Evolutionary conservation across 2,329 filamentous ascomycete genomes (phyloP), one percentile per base, ranked within the genome.

Genomic region (Macrophomina tecta): DNA sequence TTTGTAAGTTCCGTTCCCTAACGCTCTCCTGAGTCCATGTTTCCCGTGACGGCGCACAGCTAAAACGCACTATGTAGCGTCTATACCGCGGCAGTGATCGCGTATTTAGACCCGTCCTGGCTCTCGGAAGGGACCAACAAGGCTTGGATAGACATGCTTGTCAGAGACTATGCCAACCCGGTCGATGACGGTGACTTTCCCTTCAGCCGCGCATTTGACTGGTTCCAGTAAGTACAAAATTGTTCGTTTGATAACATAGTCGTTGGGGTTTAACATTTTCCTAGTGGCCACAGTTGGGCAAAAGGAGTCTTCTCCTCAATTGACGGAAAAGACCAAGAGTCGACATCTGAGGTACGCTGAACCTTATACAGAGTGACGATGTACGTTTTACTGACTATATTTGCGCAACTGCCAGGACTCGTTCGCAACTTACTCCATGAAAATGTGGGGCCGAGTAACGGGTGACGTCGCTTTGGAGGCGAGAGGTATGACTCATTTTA

Each of bases 261-360:
- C 23, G 2, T 23, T 23, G 23, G 23, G 23, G 23, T 23, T 23
- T 23, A 23, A 23, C 23, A 23, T 23, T 23, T 23, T 23, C 23
- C 23, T 23, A 23, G 23, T 73, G 95, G 95, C 1, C 95, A 98
- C 83, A 94, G 91, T 53, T 97, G 94, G 93, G 95, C 95, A 2
- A 93, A 93, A 66, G 92, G 92, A 1, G 82, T 95, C 9, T 93
- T 89, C 74, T 87, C 91, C 69, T 86, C 88, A 28, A 83, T 82
- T 68, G 92, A 94, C 76, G 91, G 92, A 72, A 94, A 94, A 80
- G 89, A 95, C 78, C 88, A 95, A 80, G 95, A 99, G 77, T 96
- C 92, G 14, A 93, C 91, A 53, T 97, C 93, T 0, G 95, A 99
- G 60, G 60, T 23, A 23, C 2, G 23, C 23, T 23, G 23, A 23